Base-by-base conservation (phyloP, 805 yeast genomes). In the Saturnispora bothae region DNA sequence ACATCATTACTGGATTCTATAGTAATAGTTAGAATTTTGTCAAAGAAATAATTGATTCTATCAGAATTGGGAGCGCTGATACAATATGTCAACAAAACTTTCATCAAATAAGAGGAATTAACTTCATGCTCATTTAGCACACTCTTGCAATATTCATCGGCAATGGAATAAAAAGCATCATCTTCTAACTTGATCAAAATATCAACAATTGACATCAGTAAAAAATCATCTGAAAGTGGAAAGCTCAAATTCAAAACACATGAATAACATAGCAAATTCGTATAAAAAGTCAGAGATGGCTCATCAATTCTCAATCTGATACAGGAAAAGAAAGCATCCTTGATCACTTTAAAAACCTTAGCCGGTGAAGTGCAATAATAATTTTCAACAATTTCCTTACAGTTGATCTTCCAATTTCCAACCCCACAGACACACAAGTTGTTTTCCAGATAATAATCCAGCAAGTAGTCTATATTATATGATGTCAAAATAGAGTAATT, bases 381-480 rank as follows among this genome's bases (percentile, higher is more conserved):
- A 5, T 61, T 57, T n/a, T 61, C 57, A 26, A 78, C 52, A 2
- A 79, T 46, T 22, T 56, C 53, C 5, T 54, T 52, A 29, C 73
- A 58, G 44, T 72, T 71, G 2, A 56, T 62, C 33, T 58, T 57
- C 83, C 86, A 79, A 7, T 63, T 53, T 0, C 67, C 60, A 22
- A 68, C 56, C 5, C 76, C 51, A 9, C 75, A 70, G 3, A 76
- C 64, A 49, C 88, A 79, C 22, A 67, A 49, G 38, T 68, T 65
- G 37, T 71, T 71, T 10, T 63, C 60, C 4, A 59, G 56, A 50
- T 73, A 77, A 46, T 60, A 67, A 3, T 61, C 54, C 20, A 80
- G 51, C 3, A 81, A 65, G 36, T 61, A 64, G 10, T 43, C 38
- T 4, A 48, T 38, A 16, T 53, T 46, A 8, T 48, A 39, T 2